Conservation (phyloP, 768 basidiomycete genomes). For the Pleurotus ostreatus region DNA sequence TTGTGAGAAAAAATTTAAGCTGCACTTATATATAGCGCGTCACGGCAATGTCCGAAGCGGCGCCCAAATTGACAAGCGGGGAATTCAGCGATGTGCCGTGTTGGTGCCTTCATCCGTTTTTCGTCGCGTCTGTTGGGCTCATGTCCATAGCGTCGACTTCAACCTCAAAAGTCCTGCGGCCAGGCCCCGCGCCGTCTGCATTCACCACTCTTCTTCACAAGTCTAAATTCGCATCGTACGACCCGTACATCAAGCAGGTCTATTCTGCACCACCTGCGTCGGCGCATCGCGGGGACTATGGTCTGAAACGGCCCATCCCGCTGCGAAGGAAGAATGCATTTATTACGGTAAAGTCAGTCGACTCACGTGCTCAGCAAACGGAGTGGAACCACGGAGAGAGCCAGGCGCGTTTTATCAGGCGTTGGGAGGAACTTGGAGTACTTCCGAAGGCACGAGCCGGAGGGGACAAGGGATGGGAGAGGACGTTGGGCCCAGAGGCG, state of each 20-base stretch:
- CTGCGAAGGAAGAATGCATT: constrained; percentile 59
- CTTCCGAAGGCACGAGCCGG: constrained; percentile 22
- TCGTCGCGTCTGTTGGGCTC: not conserved
- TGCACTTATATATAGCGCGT: not conserved
- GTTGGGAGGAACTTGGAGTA: constrained; percentile 60
- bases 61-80: not conserved
- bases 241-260: constrained; percentile 73
- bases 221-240: constrained; percentile 79
- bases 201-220: constrained; percentile 76
- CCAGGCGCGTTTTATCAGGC: constrained; percentile 63
- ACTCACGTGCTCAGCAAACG: constrained; percentile 70
- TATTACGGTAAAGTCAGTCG: constrained; percentile 65
- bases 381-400: constrained; percentile 70
- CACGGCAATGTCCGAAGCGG: constrained; percentile 1
- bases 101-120: not conserved
- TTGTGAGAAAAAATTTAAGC: not conserved
- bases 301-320: constrained; percentile 78
- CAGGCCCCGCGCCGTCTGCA: constrained; percentile 47
- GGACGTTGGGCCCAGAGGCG: constrained; percentile 30
- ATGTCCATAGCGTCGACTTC: not conserved
- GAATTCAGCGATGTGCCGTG: not conserved
- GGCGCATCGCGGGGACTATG: constrained; percentile 78
- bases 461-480: constrained; percentile 30
- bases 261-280: constrained; percentile 70
- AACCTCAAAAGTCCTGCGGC: constrained; percentile 1